Percentiles rank a stretch among this genome's conserved stretches.
These are phyloP conservation scores for Hymenoscyphus salicellus DNA, from an alignment of 2,329 filamentous ascomycete genomes.

Conservation along the genomic window DNA sequence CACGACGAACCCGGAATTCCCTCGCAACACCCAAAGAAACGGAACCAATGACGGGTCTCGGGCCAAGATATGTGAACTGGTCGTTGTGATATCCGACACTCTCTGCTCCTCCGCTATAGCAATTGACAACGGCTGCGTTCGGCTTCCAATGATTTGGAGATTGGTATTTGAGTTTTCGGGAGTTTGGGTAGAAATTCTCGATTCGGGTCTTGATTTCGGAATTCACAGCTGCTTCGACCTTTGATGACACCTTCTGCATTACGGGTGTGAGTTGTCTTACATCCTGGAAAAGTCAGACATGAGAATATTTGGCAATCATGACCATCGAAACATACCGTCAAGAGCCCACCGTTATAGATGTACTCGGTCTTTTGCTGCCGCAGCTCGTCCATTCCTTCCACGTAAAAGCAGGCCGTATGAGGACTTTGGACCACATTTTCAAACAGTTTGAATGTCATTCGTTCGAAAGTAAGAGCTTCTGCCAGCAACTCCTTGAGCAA, in stretches of 20 bases:
- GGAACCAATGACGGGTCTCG: conserved; percentile 82
- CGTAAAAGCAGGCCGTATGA: conserved; percentile 80
- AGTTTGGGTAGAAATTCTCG: conserved; percentile 60
- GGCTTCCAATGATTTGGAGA: conserved; percentile 71
- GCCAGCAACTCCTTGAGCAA: conserved; percentile 72
- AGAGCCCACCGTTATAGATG: conserved; percentile 74
- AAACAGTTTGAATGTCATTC: conserved; percentile 78
- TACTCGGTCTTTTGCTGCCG: conserved; percentile 73
- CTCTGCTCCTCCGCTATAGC: conserved; percentile 78
- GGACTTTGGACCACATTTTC: conserved; percentile 82
- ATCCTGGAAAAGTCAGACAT: conserved; percentile 47
- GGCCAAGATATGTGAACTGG: conserved; percentile 88
- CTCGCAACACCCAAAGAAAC: conserved; percentile 88
- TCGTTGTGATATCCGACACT: conserved; percentile 91
- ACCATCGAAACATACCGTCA: conserved; percentile 49
- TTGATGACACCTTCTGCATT: conserved; percentile 65
- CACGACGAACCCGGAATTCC: conserved; percentile 81
- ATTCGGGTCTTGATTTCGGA: conserved; percentile 71
- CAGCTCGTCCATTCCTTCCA: conserved; percentile 69
- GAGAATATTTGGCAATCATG: background rate
- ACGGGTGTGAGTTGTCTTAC: conserved; percentile 73
- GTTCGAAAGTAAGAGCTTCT: conserved; percentile 69
- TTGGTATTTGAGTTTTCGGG: conserved; percentile 75
- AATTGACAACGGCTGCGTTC: conserved; percentile 93
- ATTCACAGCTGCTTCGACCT: conserved; percentile 76